Conservation (phyloP, 108 stramenopile genomes). For the Pinguiococcus pyrenoidosus region DNA sequence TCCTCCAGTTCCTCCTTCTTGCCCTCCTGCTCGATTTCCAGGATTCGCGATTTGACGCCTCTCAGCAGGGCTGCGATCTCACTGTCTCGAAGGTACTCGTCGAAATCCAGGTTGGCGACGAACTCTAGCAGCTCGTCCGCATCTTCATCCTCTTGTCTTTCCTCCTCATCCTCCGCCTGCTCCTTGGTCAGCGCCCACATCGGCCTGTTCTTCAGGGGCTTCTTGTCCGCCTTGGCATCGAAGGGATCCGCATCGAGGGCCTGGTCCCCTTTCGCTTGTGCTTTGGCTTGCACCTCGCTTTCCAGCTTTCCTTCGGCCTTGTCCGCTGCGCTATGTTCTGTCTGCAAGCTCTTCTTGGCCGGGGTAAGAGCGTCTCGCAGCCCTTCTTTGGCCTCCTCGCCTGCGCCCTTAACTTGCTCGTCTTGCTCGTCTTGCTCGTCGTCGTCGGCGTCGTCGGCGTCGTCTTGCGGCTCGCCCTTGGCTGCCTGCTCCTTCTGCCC, state of each 20-base stretch:
- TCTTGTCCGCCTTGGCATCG: too few relatives aligned
- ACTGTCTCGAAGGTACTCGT: constrained; percentile 47
- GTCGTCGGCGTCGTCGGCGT: neutral
- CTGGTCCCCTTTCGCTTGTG: too few relatives aligned
- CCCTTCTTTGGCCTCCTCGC: too few relatives aligned
- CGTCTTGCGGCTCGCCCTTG: constrained; percentile 6
- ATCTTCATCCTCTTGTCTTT: constrained; percentile 21
- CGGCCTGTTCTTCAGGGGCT: too few relatives aligned
- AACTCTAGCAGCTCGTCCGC: constrained; percentile 50
- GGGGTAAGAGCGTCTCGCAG: too few relatives aligned
- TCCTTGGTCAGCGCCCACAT: constrained; percentile 55
- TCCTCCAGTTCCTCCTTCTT: too few relatives aligned
- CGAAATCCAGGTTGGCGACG: constrained; percentile 44
- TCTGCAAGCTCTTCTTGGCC: too few relatives aligned
- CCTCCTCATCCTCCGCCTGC: constrained; percentile 13
- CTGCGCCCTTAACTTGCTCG: constrained; percentile 20
- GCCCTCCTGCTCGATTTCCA: too few relatives aligned
- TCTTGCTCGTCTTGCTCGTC: constrained; percentile 25
- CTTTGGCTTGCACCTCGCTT: too few relatives aligned
- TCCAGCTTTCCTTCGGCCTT: too few relatives aligned
- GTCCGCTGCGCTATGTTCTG: too few relatives aligned
- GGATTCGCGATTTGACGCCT: neutral
- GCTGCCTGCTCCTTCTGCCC: neutral
- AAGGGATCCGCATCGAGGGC: too few relatives aligned
- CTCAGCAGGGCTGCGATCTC: constrained; percentile 26